Base-by-base conservation (phyloP, 345 rosid species). In the Jatropha curcas region DNA sequence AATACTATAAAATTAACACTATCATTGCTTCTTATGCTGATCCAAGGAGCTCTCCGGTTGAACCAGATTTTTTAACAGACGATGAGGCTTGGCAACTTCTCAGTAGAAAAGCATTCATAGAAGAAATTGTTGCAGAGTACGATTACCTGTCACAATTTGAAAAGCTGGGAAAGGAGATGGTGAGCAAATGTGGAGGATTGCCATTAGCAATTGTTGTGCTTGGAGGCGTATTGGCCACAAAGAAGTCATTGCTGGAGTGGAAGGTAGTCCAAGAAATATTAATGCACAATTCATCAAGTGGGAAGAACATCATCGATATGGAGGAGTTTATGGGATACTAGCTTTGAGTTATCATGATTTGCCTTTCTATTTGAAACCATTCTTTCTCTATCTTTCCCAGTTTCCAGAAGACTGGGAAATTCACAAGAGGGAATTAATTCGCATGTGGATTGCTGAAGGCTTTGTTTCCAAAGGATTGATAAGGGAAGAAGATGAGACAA, bases 161-260 rank as follows among this genome's bases (percentile, higher is more conserved):
- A 5, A 60, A 25, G 3, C 22, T 66, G 1, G 78, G 68, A 1
- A 37, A 12, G 28, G 71, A 57, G 13, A 73, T 79, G 71, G 51
- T 77, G 19, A 53, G 31, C 20, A 67, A 60, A 66, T 71, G 73
- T 30, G 59, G 69, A 53, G 73, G 76, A 22, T 14, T 77, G 30
- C 81, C 81, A 20, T 34, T 77, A 7, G 81, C 76, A 22, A 60
- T 77, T 30, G 60, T 51, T 67, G 65, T 53, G 1, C 62, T 69
- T 20, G 78, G 71, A 45, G 64, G 72, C 4, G 16, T 74, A 5
- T 50, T 74, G 2, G 61, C 75, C 2, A 50, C 34, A 6, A 75
- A 70, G 34, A 33, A 41, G 6, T 7, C 27, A 7, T 13, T 43
- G 24, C n/a, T 6, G 1, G 67, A 71, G 45, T 71, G 74, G 74